Evolutionary conservation across 352 stramenopile species (phyloP), one percentile per base, ranked within the genome.

Genomic region (Plasmopara viticola): DNA sequence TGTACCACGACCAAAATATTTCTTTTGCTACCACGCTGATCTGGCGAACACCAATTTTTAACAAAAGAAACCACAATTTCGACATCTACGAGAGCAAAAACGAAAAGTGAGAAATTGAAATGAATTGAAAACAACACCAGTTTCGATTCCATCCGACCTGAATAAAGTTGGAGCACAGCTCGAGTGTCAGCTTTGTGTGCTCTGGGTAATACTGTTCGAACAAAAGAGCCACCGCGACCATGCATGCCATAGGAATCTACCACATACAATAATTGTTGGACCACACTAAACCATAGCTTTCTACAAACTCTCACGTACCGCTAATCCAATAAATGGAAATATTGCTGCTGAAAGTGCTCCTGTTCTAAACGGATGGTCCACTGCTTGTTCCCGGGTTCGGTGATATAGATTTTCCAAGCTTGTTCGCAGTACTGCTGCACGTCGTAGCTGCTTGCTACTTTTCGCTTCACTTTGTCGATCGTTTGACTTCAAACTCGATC

Each of bases 181-280:
- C 82, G 17, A 90, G 45, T 4, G 74, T 80, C 51, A 92, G 44
- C 42, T 64, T 71, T 29, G 77, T 69, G 54, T 87, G 76, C 48
- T 92, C 78, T 0, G 82, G 82, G 38, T 86, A 92, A 58, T 87
- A 86, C 51, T 82, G 87, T 58, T 92, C 82, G 17, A 90, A 53
- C 42, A 87, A 70, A 13, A 92, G 64, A n/a, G 73, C 78, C 6
- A 86, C 46, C 9, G 78, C 82, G 12, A 87, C 65, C 50, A 89
- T 60, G 39, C 76, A 88, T 7, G 77, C 82, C 6, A 90, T 56
- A 10, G 82, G 82, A 29, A 92, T 81, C 81, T 92, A 49, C n/a
- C 17, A 51, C 30, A 49, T 51, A n/a, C 44, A 18, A 29, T 43
- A 15, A 17, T 25, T 25, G 3, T 3, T 25, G 20, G 20, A 25